phyloP scores from a whole-genome alignment of 1,284 basidiomycete species.

The Earliella scabrosa region DNA sequence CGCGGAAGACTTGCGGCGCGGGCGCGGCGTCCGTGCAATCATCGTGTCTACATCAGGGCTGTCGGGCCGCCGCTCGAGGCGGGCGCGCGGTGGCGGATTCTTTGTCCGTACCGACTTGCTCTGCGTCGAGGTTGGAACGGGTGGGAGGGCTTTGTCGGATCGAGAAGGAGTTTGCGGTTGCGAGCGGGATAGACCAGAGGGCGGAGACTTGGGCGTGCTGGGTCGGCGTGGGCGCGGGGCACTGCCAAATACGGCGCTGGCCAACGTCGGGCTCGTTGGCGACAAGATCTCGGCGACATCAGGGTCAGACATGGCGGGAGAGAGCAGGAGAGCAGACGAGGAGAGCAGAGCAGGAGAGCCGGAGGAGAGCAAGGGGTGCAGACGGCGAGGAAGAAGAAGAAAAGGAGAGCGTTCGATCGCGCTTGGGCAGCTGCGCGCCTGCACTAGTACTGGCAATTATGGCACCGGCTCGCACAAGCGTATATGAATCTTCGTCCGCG shows the following conservation, averaged over 20 bases:
- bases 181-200: neutral
- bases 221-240: conserved; percentile 23
- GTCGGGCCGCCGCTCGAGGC: conserved; percentile 23
- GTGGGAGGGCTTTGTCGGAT: conserved; percentile 16
- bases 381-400: neutral
- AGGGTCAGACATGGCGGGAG: conserved; percentile 11
- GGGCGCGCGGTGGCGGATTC: conserved; percentile 3
- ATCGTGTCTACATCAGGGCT: conserved; percentile 56
- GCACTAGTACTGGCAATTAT: neutral
- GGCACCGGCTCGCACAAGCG: conserved; percentile 18
- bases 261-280: conserved; percentile 20
- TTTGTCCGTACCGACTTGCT: neutral
- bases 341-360: neutral
- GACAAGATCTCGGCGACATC: conserved; percentile 15
- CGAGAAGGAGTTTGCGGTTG: conserved; percentile 6
- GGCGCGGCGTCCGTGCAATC: conserved; percentile 50
- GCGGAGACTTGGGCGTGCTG: conserved; percentile 24
- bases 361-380: neutral
- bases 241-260: conserved; percentile 26
- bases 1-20: conserved; percentile 37
- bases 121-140: conserved; percentile 2
- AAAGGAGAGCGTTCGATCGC: neutral
- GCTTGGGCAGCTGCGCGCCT: neutral
- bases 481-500: too few species aligned
- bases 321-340: neutral